Evolutionary conservation across 768 basidiomycete genomes (phyloP).

Genomic region (Rhodocollybia butyracea): DNA sequence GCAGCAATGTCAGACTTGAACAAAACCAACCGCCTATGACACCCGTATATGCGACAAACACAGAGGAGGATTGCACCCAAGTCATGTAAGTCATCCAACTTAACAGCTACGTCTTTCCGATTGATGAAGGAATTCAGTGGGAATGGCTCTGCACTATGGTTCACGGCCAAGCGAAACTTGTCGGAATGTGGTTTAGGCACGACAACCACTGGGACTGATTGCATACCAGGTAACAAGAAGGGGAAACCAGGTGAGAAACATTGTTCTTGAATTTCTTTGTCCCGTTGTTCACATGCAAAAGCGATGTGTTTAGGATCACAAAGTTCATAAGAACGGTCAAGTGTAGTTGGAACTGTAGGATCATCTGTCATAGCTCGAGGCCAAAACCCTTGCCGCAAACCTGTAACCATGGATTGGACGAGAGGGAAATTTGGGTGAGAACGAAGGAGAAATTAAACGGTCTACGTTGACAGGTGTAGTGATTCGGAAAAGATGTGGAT

Average conservation of each 20-base stretch:
- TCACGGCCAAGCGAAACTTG: too few species aligned
- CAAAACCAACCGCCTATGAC: too few species aligned
- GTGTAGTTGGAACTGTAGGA: not conserved
- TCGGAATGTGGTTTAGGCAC: not conserved
- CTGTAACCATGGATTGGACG: not conserved
- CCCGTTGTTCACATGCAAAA: not conserved
- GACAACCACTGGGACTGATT: not conserved
- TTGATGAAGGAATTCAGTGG: too few species aligned
- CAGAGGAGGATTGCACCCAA: too few species aligned
- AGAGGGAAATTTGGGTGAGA: not conserved
- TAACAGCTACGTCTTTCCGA: too few species aligned
- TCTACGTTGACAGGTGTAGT: not conserved
- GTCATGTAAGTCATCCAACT: too few species aligned
- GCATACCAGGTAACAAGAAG: not conserved
- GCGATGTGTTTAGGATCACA: not conserved
- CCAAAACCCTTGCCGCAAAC: not conserved
- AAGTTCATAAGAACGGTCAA: not conserved
- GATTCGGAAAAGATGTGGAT: not conserved
- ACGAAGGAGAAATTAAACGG: not conserved
- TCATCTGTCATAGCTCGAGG: not conserved
- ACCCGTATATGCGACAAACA: too few species aligned
- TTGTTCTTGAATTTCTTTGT: not conserved
- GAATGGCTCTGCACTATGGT: too few species aligned
- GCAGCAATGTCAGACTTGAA: too few species aligned
- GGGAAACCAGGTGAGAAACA: not conserved